Evolutionary conservation across 192 early-diverging fungal genomes (phyloP), one percentile per base, ranked within the genome.

Genomic region (Rhizophagus prolifer): DNA sequence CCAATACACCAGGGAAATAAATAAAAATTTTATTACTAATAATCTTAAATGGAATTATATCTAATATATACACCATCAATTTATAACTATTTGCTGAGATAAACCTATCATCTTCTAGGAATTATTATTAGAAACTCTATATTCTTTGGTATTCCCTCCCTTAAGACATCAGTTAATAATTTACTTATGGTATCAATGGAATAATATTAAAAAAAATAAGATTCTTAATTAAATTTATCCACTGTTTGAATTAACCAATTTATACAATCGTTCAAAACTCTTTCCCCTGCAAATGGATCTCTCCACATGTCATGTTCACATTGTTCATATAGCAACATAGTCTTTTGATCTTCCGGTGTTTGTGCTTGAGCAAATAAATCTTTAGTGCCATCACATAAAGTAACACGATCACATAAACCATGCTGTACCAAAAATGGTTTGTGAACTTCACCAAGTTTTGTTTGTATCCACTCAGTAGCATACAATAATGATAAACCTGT

Each of bases 351-450:
- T 54, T 58, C 31, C 2, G 41, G 75, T 0, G 64, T 76, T 36
- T 58, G 46, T 23, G 75, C 63, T 67, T 76, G 44, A 7, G 34
- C 23, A 76, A 58, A 58, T 36, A 76, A 38, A 21, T 68, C 46
- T 31, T 38, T 36, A n/a, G 64, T 36, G 13, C 61, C 59, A 36
- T 50, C 34, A 66, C 10, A 36, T 19, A 31, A 23, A 36, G 61
- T 64, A 8, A 67, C 75, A 0, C 75, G 63, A 41, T 76, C 75
- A 58, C n/a, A 36, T 46, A 58, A n/a, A 23, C 75, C 75, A 58
- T 76, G 75, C 36, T 68, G 65, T 34, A 30, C 47, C 9, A 76
- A 31, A 67, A 76, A 76, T 41, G 75, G 64, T 68, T 76, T 66
- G 8, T n/a, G 12, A 9, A 76, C 26, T 21, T 38, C 23, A 34